Conservation (phyloP, 2,329 filamentous ascomycete genomes). For the Fusarium lateritium region DNA sequence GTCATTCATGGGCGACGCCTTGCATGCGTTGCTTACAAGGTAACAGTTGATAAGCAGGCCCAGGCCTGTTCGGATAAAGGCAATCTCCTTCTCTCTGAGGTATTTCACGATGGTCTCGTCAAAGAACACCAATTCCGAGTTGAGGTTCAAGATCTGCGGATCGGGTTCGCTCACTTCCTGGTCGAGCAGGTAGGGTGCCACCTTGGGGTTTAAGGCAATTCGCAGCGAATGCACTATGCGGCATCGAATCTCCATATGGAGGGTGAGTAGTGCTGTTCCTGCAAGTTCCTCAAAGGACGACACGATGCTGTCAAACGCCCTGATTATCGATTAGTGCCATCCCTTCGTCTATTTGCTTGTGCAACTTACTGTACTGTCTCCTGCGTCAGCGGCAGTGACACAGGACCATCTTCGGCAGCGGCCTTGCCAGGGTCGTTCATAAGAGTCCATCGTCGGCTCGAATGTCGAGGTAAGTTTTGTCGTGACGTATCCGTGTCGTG, state of each 20-base stretch:
- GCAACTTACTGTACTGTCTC: slow-evolving; percentile 82
- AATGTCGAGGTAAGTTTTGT: slow-evolving; percentile 66
- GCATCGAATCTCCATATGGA: slow-evolving; percentile 91
- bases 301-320: slow-evolving; percentile 89
- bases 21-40: slow-evolving; percentile 79
- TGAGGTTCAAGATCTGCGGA: slow-evolving; percentile 84
- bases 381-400: slow-evolving; percentile 89
- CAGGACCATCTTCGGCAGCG: slow-evolving; percentile 73
- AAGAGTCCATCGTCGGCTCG: slow-evolving; percentile 86
- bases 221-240: slow-evolving; percentile 86
- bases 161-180: slow-evolving; percentile 84
- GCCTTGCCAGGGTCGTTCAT: slow-evolving; percentile 74
- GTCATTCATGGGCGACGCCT: slow-evolving; percentile 85
- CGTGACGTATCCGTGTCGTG: slow-evolving; percentile 77
- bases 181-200: slow-evolving; percentile 74
- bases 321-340: slow-evolving; percentile 54
- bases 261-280: slow-evolving; percentile 82
- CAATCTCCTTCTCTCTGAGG: slow-evolving; percentile 78
- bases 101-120: slow-evolving; percentile 85
- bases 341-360: not conserved
- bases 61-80: slow-evolving; percentile 83
- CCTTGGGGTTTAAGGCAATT: slow-evolving; percentile 72
- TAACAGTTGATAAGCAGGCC: slow-evolving; percentile 83
- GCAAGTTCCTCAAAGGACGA: slow-evolving; percentile 87
- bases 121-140: slow-evolving; percentile 86